phyloP scores from a whole-genome alignment of 768 basidiomycete genomes.

The Gymnopilus junonius region DNA sequence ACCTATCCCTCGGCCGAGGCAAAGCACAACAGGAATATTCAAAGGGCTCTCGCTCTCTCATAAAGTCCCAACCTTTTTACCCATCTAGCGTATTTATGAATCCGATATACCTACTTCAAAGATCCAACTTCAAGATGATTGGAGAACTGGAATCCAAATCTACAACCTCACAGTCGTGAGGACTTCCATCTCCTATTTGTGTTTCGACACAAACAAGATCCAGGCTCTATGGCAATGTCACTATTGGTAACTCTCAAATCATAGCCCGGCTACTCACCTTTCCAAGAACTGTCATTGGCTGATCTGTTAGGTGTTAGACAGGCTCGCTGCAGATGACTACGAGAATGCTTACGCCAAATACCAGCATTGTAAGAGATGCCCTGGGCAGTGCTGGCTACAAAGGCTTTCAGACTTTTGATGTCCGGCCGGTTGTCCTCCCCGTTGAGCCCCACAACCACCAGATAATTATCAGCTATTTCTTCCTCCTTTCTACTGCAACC shows the following conservation, averaged over 20 bases:
- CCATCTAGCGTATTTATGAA: neutral
- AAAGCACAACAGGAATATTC: neutral
- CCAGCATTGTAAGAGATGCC: conserved; percentile 85
- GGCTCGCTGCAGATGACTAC: neutral
- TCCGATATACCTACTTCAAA: neutral
- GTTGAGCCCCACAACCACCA: conserved; percentile 88
- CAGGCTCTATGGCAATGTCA: conserved; percentile 50
- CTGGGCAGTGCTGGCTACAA: conserved; percentile 79
- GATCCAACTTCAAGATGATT: conserved; percentile 37
- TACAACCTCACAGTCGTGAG: conserved; percentile 86
- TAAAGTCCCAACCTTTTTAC: neutral
- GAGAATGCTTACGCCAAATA: conserved; percentile 82
- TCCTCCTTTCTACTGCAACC: conserved; percentile 57
- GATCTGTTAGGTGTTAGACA: conserved; percentile 56
- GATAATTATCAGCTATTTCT: conserved; percentile 60
- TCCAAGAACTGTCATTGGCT: conserved; percentile 86
- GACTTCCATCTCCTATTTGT: conserved; percentile 82
- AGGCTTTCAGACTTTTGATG: conserved; percentile 74
- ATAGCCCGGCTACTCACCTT: conserved; percentile 47
- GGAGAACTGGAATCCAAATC: conserved; percentile 44
- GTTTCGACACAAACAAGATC: conserved; percentile 93
- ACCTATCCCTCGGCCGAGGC: neutral
- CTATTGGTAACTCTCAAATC: conserved; percentile 17
- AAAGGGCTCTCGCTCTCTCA: neutral
- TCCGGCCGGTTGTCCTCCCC: conserved; percentile 80